Evolutionary conservation across 2,329 filamentous ascomycete genomes (phyloP).

Genomic region (Alternaria brassicicola): DNA sequence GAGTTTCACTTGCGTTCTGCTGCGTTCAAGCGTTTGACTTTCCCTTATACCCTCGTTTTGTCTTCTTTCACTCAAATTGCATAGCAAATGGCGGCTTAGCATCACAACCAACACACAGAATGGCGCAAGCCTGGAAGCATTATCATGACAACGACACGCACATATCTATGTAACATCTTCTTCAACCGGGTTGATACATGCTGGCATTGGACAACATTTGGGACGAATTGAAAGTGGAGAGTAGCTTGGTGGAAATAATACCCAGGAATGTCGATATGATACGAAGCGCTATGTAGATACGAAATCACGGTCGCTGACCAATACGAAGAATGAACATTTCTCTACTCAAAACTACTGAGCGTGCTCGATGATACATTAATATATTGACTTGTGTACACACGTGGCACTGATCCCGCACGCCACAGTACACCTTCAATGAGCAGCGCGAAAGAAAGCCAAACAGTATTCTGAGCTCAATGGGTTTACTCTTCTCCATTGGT

Average conservation of each 20-base stretch:
- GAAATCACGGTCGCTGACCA: slow-evolving; percentile 7
- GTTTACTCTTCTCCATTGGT: too few relatives aligned
- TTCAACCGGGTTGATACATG: slow-evolving; percentile 33
- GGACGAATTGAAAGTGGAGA: not conserved
- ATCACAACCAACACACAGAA: slow-evolving; percentile 21
- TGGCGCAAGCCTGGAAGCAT: slow-evolving; percentile 34
- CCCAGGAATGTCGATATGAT: slow-evolving; percentile 16
- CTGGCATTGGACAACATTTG: slow-evolving; percentile 43
- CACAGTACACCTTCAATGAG: too few relatives aligned
- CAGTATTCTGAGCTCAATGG: too few relatives aligned
- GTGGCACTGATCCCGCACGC: too few relatives aligned
- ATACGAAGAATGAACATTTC: slow-evolving; percentile 15
- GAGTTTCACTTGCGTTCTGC: slow-evolving; percentile 22
- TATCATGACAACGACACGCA: slow-evolving; percentile 12
- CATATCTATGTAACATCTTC: slow-evolving; percentile 26
- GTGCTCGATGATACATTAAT: not conserved
- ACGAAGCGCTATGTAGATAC: slow-evolving; percentile 19
- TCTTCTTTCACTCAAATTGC: slow-evolving; percentile 23
- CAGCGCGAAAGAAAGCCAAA: too few relatives aligned
- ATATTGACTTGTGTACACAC: not conserved
- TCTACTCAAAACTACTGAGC: not conserved
- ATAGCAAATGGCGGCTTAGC: slow-evolving; percentile 36
- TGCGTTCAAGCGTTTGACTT: slow-evolving; percentile 46
- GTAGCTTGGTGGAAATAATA: slow-evolving; percentile 14
- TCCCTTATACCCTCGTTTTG: slow-evolving; percentile 44